phyloP scores from a whole-genome alignment of 2,329 filamentous ascomycete genomes.

The Taxawa tesnikishii region DNA sequence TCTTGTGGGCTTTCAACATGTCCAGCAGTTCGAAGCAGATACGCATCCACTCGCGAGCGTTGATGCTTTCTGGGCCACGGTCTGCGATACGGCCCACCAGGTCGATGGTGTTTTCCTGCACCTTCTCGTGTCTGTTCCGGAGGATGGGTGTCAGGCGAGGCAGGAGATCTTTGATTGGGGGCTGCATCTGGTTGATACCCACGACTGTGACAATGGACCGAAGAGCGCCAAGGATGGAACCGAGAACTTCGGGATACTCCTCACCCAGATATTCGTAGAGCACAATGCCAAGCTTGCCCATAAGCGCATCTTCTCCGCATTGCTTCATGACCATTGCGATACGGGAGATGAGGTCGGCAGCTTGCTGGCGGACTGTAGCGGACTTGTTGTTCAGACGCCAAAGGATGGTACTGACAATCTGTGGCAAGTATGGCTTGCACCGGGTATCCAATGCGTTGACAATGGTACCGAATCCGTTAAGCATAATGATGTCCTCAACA shows the following conservation, averaged over 20 bases:
- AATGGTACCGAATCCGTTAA: slow-evolving; percentile 95
- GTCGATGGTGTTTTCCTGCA: slow-evolving; percentile 98
- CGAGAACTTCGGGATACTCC: slow-evolving; percentile 94
- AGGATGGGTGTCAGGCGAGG: slow-evolving; percentile 95
- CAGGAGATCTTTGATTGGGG: slow-evolving; percentile 89
- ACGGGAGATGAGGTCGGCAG: slow-evolving; percentile 88
- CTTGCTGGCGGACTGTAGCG: slow-evolving; percentile 89
- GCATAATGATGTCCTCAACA: slow-evolving; percentile 87
- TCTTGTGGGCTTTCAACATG: slow-evolving; percentile 99
- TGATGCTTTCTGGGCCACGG: slow-evolving; percentile 89
- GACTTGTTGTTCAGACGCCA: slow-evolving; percentile 98
- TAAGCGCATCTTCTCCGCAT: slow-evolving; percentile 87
- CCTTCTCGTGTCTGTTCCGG: slow-evolving; percentile 96
- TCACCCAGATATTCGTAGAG: slow-evolving; percentile 97
- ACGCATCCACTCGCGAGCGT: slow-evolving; percentile 97
- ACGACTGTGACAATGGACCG: slow-evolving; percentile 96
- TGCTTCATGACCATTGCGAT: slow-evolving; percentile 99
- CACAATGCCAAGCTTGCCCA: slow-evolving; percentile 89
- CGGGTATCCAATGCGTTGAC: slow-evolving; percentile 88
- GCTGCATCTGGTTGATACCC: slow-evolving; percentile 96
- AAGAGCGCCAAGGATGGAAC: slow-evolving; percentile 88
- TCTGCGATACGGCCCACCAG: slow-evolving; percentile 96
- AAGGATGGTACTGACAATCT: slow-evolving; percentile 93
- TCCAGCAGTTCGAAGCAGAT: slow-evolving; percentile 98
- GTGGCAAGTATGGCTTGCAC: slow-evolving; percentile 91